Evolutionary conservation across 2,329 filamentous ascomycete species (phyloP).

Genomic region (Aspergillus udagawae): DNA sequence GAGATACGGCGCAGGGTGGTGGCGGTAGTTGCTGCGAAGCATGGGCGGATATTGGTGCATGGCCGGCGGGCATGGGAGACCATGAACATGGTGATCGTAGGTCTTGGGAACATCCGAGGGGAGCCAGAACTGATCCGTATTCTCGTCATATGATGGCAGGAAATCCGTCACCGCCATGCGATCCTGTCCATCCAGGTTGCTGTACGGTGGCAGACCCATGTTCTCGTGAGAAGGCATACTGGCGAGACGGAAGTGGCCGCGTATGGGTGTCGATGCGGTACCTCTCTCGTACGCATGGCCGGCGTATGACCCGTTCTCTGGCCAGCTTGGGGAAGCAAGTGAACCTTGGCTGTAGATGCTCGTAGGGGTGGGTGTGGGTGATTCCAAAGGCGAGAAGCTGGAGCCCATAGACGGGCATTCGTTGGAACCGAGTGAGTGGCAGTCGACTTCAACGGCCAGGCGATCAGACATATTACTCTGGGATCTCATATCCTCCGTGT

Average conservation of each 20-base stretch:
- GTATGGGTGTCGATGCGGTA: slow-evolving; percentile 28
- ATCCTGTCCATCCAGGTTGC: slow-evolving; percentile 32
- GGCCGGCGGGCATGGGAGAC: slow-evolving; percentile 29
- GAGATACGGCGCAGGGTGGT: slow-evolving; percentile 29
- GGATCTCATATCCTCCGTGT: slow-evolving; percentile 35
- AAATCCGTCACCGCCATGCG: slow-evolving; percentile 34
- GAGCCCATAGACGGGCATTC: slow-evolving; percentile 39
- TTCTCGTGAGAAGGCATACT: slow-evolving; percentile 31
- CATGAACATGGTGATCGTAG: slow-evolving; percentile 26
- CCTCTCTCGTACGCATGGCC: slow-evolving; percentile 28
- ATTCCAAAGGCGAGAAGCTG: slow-evolving; percentile 39
- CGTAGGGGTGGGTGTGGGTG: slow-evolving; percentile 37
- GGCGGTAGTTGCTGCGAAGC: slow-evolving; percentile 32
- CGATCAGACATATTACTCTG: slow-evolving; percentile 36
- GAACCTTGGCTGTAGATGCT: slow-evolving; percentile 38
- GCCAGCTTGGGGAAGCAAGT: slow-evolving; percentile 35
- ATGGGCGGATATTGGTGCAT: slow-evolving; percentile 35
- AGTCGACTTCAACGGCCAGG: slow-evolving; percentile 37
- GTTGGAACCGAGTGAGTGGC: slow-evolving; percentile 35
- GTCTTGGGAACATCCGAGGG: slow-evolving; percentile 34
- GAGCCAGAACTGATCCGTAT: slow-evolving; percentile 36
- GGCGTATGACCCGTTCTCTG: slow-evolving; percentile 26
- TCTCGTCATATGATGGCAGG: slow-evolving; percentile 35
- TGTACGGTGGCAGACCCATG: slow-evolving; percentile 27
- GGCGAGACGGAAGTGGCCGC: slow-evolving; percentile 33